Evolutionary conservation across 768 basidiomycete species (phyloP), one percentile per base, ranked within the genome.

Genomic region (Tephrocybe rancida): DNA sequence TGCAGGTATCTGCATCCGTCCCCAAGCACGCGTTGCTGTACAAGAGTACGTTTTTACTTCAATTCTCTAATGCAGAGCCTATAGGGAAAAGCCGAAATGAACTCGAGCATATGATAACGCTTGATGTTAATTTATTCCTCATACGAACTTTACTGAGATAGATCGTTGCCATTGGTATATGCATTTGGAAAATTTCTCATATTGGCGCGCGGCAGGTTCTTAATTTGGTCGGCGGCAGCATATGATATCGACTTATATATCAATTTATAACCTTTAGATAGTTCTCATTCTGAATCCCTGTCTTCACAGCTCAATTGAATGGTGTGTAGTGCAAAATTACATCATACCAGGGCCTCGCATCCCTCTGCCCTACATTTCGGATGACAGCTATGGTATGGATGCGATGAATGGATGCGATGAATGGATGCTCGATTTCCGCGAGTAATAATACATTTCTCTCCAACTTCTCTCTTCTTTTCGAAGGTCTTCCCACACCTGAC

Each of bases 71-170:
- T 41, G 21, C 25, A 45, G 22, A 26, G 27, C 16, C 14, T 14
- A 22, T n/a, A 44, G 27, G 45, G 16, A 18, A 29, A 30, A 37
- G 24, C 50, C 47, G 55, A 32, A 30, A 44, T 52, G 45, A 52
- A 47, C 24, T 41, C 8, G 16, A 32, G 34, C 46, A 48, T 42
- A 45, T 52, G 29, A 52, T 48, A 19, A 42, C 38, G 35, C 5
- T 24, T 27, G 13, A 25, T 21, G 22, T 46, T 30, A 39, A 22
- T 45, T 18, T 37, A 14, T 11, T 19, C 19, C 29, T 13, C n/a
- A 18, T 38, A 41, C 19, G 39, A 5, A 8, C 8, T 5, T n/a
- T n/a, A n/a, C n/a, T n/a, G 9, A 37, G 35, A 37, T 37, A 18
- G 35, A 37, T 22, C n/a, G 39, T 41, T 41, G 18, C 39, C 21